A percentile compares a stretch with the other conserved stretches of the same genome.
phyloP scores from a whole-genome alignment of 2,329 filamentous ascomycete genomes.

The Alternaria triticina region DNA sequence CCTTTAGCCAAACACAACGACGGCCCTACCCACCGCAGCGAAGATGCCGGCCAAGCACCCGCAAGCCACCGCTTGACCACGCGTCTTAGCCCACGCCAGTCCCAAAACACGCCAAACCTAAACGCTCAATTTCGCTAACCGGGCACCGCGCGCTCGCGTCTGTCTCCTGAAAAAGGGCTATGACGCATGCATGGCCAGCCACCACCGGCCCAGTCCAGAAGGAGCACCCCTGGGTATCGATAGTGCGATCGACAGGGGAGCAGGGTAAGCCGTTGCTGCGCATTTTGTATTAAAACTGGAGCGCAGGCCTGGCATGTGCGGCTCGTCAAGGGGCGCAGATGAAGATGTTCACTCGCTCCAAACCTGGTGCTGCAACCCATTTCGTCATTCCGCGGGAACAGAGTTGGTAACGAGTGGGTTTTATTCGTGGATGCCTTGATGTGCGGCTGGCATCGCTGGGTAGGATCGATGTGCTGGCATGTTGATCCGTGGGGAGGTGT shows the following conservation, averaged over 20 bases:
- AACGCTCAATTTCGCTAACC: background rate
- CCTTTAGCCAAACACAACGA: background rate
- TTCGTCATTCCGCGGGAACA: background rate
- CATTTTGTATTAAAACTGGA: background rate
- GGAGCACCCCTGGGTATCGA: constrained; percentile 8
- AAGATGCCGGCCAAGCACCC: constrained; percentile 5
- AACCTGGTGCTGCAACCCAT: background rate
- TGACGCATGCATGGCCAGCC: constrained; percentile 2
- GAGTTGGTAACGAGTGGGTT: background rate
- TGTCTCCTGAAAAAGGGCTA: background rate
- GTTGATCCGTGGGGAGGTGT: background rate
- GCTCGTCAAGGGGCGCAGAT: constrained; percentile 3
- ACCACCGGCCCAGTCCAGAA: background rate
- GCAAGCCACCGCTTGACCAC: constrained; percentile 8
- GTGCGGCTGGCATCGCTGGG: background rate
- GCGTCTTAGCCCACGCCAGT: background rate
- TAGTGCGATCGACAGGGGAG: constrained; percentile 32
- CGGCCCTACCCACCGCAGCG: constrained; percentile 2
- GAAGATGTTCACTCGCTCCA: constrained; percentile 12
- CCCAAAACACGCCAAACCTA: background rate
- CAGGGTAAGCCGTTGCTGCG: constrained; percentile 4
- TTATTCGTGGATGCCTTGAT: background rate
- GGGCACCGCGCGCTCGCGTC: background rate
- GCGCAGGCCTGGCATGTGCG: constrained; percentile 4
- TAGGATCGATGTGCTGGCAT: background rate